phyloP scores from a whole-genome alignment of 768 basidiomycete species.

The Leccinellum luteum region DNA sequence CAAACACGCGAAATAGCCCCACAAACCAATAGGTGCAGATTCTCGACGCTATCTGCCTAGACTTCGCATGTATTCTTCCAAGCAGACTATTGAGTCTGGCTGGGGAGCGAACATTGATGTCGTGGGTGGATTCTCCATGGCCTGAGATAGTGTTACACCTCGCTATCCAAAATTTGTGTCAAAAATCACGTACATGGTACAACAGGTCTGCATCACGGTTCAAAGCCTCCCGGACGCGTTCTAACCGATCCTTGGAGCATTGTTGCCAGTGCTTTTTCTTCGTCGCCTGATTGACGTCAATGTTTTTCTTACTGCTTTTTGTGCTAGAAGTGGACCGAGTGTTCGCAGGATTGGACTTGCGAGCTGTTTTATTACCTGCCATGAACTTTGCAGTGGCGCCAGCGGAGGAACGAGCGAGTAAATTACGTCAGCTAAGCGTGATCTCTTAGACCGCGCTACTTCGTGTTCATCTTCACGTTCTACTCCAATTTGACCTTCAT shows the following conservation, averaged over 20 bases:
- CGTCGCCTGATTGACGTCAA: conserved; percentile 10
- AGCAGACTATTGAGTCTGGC: conserved; percentile 6
- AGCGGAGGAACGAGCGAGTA: no score
- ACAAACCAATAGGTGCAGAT: neutral
- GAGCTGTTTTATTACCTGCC: no score
- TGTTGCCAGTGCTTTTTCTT: conserved; percentile 20
- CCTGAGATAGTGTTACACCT: conserved; percentile 3
- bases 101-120: neutral
- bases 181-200: conserved; percentile 23
- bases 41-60: neutral
- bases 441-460: no score
- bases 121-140: conserved; percentile 5
- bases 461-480: no score
- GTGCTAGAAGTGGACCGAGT: no score
- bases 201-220: conserved; percentile 24
- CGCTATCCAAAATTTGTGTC: neutral
- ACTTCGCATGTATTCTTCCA: conserved; percentile 20
- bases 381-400: no score
- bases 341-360: no score
- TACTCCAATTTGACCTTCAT: no score
- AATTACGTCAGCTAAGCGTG: no score
- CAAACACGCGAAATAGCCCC: no score
- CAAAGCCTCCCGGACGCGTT: conserved; percentile 25
- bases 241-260: conserved; percentile 24
- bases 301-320: neutral